These are phyloP conservation scores for Kernera saxatilis DNA, from an alignment of 345 rosid genomes.

Conservation along the genomic window DNA sequence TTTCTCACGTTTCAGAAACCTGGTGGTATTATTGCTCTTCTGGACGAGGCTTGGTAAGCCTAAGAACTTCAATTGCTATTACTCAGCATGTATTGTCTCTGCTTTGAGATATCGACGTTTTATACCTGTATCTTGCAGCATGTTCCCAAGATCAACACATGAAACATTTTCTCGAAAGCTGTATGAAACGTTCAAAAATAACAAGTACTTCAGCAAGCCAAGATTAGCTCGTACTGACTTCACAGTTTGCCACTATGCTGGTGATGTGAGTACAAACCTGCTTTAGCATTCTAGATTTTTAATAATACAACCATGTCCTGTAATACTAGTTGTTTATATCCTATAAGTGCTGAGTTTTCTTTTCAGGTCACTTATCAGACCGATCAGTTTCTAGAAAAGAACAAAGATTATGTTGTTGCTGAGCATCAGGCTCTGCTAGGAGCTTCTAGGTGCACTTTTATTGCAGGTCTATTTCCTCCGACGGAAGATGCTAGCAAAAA, in stretches of 20 bases:
- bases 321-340: neutral
- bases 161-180: conserved; percentile 94
- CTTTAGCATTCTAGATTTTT: neutral
- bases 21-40: conserved; percentile 93
- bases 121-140: conserved; percentile 45
- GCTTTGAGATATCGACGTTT: conserved; percentile 12
- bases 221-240: conserved; percentile 87
- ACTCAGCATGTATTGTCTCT: neutral
- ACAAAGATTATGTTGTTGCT: conserved; percentile 92
- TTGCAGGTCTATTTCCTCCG: conserved; percentile 66
- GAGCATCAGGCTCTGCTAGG: conserved; percentile 88
- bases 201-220: conserved; percentile 86
- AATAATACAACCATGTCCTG: neutral
- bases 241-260: conserved; percentile 95
- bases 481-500: conserved; percentile 73
- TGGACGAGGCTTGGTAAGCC: conserved; percentile 98
- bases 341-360: conserved; percentile 9
- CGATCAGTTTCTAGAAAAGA: conserved; percentile 86
- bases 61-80: conserved; percentile 14
- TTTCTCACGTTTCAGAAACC: conserved; percentile 61
- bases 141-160: conserved; percentile 98
- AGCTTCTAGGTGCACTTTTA: conserved; percentile 81
- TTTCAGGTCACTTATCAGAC: conserved; percentile 96
- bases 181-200: conserved; percentile 74
- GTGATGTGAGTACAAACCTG: conserved; percentile 65